A percentile compares a stretch with the other conserved stretches of the same genome.
Evolutionary conservation across 2,329 filamentous ascomycete genomes (phyloP).

Genomic region (Conoideocrella luteorostrata): DNA sequence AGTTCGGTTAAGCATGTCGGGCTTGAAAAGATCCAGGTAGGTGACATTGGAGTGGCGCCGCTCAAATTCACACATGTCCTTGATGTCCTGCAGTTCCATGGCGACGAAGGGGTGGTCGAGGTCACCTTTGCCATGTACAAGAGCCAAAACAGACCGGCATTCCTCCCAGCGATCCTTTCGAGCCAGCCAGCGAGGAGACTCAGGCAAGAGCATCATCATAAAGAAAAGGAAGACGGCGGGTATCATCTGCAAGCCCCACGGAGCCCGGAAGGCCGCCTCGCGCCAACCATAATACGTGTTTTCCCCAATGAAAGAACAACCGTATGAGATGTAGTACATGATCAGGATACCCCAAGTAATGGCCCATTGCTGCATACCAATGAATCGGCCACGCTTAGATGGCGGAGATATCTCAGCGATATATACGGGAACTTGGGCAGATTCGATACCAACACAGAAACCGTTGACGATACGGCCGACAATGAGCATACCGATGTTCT

Average conservation of each 20-base stretch:
- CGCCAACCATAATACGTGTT: constrained; percentile 28
- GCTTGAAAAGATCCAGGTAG: constrained; percentile 66
- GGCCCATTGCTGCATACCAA: constrained; percentile 67
- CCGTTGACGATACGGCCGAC: constrained; percentile 58
- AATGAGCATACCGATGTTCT: constrained; percentile 44
- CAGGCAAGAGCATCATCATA: constrained; percentile 53
- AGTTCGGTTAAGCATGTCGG: constrained; percentile 54
- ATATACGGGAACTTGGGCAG: constrained; percentile 64
- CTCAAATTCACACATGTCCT: constrained; percentile 68
- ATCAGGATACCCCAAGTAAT: constrained; percentile 63
- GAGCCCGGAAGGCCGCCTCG: constrained; percentile 53
- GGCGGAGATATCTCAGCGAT: constrained; percentile 57
- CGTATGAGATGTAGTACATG: constrained; percentile 65
- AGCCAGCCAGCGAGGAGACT: constrained; percentile 60
- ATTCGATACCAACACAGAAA: constrained; percentile 58
- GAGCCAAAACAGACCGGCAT: constrained; percentile 42
- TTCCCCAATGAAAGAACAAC: constrained; percentile 51
- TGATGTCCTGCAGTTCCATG: constrained; percentile 66
- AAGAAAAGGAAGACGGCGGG: constrained; percentile 53
- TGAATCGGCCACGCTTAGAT: constrained; percentile 55
- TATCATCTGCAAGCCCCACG: constrained; percentile 60
- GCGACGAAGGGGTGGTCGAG: constrained; percentile 57
- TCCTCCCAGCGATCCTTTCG: constrained; percentile 55
- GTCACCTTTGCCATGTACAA: constrained; percentile 63
- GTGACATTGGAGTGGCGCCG: constrained; percentile 60